phyloP scores from a whole-genome alignment of 2,329 filamentous ascomycete species.

The Ophiostoma triangulosporum region DNA sequence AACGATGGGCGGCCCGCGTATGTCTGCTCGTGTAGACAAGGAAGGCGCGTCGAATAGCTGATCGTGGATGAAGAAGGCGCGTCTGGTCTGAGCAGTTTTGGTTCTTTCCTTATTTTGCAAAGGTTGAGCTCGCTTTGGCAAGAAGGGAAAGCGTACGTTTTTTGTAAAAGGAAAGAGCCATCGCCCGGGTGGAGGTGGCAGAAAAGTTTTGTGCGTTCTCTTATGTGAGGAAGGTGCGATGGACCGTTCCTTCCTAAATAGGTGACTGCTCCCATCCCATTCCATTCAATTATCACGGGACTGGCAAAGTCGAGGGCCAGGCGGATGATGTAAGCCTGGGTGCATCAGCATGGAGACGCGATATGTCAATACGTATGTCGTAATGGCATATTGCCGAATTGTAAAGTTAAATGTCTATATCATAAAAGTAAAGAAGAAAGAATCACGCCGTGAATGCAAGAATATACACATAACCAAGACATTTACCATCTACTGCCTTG shows the following conservation, averaged over 20 bases:
- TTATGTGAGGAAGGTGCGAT: constrained; percentile 5
- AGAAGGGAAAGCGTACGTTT: not conserved
- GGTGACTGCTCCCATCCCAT: not conserved
- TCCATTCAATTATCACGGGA: no score
- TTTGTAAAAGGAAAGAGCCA: not conserved
- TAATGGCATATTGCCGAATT: not conserved
- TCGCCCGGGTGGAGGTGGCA: not conserved
- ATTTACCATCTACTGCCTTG: not conserved
- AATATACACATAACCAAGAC: not conserved
- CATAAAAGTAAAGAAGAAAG: not conserved
- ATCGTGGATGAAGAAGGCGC: not conserved
- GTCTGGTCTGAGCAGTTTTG: not conserved
- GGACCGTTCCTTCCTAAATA: constrained; percentile 2
- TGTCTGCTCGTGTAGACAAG: not conserved
- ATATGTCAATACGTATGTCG: not conserved
- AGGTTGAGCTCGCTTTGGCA: not conserved
- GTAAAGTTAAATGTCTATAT: not conserved
- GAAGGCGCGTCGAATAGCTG: not conserved
- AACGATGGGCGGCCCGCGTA: not conserved
- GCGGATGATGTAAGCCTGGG: not conserved
- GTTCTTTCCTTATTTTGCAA: not conserved
- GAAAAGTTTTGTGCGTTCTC: not conserved
- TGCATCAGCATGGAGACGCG: no score
- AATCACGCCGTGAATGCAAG: not conserved
- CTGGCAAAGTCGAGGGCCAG: not conserved